Base-by-base conservation (phyloP, 139 green algal genomes). In the Volvox africanus region DNA sequence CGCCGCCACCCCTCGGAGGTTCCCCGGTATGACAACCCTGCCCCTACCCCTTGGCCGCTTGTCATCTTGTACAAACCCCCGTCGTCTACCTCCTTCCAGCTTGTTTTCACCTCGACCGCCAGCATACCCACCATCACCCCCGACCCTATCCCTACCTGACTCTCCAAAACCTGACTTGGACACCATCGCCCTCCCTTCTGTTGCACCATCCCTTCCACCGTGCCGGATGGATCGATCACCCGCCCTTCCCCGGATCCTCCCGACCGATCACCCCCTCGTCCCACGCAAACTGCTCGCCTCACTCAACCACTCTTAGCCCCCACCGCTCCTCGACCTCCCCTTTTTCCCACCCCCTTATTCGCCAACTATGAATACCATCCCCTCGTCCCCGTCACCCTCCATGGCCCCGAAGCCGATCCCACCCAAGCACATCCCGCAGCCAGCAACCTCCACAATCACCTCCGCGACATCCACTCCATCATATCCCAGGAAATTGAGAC, bases 401-500 rank as follows among this genome's bases (percentile, higher is more conserved):
- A 55, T 9, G 44, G 44, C 44, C 30, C 61, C 81, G 12, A n/a
- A 44, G 24, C 33, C 30, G 32, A 30, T 19, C 2, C 19, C 35
- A 20, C 16, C 61, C 55, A n/a, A 55, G 3, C 61, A 11, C 30
- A 76, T 12, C 55, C 81, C 32, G 2, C n/a, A 20, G 81, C 81
- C 2, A 22, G 14, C 9, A 2, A 28, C 30, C 81, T 87, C 61
- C 18, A n/a, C 61, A 30, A 30, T 11, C 61, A 76, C 20, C 81
- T 87, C 3, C 86, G 80, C 9, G 88, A 92, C 21, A 65, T 92
- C 65, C 88, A 92, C 44, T 19, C 36, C 80, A 69, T 37, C 65
- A 67, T 92, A 33, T 0, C 13, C 35, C 80, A 36, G 13, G 68
- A 92, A 33, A 44, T 92, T 0, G 88, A 83, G 0, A 18, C 36